Base-by-base conservation (phyloP, 495 filamentous ascomycete genomes). In the Penicillium daleae region DNA sequence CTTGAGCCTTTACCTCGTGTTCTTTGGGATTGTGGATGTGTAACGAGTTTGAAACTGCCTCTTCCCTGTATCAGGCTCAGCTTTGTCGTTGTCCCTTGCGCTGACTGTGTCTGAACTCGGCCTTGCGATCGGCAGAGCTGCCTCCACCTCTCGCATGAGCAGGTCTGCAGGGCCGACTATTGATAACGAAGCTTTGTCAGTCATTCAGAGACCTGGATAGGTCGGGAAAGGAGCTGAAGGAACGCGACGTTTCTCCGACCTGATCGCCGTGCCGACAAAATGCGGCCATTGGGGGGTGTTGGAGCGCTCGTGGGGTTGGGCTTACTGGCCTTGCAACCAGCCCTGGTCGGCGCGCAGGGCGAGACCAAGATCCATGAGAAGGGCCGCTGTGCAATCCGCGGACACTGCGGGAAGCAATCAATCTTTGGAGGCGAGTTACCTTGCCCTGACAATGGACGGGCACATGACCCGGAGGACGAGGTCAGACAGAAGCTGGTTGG, bases 381-480 rank as follows among this genome's bases (percentile, higher is more conserved):
- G 52, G 96, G 95, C 13, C 86, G 95, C 64, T 99, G 95, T 77
- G 91, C 95, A 0, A 89, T 99, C 55, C 87, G 93, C 27, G 93
- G 93, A 6, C 86, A 96, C 62, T 99, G 95, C 71, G 95, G 94
- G 6, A 92, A 90, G 71, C 87, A 95, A 74, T 88, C 88, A 42
- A 87, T 94, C 66, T 97, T 97, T 70, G 92, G 92, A 19, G 85
- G 87, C 51, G 85, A 96, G 67, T 82, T 99, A 57, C 95, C 95
- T 8, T 98, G 93, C 70, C 86, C 92, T n/a, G 95, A 98, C 76
- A 99, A 99, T 74, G 92, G 80, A 21, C 80, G 87, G 40, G 96
- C 95, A 48, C 80, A 87, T 53, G 82, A 88, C 40, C 93, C 94
- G 10, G 85, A 88, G 27, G 81, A 83, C 4, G 80, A 85, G 24